phyloP scores from a whole-genome alignment of 805 yeast genomes.

The Candida palmyrensis region DNA sequence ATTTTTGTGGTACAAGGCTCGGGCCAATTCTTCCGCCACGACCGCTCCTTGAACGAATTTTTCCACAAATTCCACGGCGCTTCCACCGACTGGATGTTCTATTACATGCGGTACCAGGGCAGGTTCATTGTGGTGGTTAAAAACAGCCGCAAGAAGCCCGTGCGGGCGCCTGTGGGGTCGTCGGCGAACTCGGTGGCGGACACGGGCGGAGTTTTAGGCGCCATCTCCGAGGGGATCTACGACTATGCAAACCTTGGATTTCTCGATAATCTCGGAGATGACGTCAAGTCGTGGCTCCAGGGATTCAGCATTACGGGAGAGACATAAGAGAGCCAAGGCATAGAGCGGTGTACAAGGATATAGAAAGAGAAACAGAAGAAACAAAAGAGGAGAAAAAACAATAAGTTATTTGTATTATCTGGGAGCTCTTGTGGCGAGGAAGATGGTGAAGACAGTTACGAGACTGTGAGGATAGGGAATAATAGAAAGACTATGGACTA shows the following conservation, averaged over 20 bases:
- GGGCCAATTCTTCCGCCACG: conserved; percentile 16
- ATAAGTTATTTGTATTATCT: neutral
- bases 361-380: too few species aligned
- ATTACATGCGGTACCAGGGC: conserved; percentile 24
- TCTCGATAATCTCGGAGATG: conserved; percentile 37
- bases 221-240: conserved; percentile 16
- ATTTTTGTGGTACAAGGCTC: conserved; percentile 23
- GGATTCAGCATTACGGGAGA: conserved; percentile 17
- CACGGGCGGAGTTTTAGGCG: conserved; percentile 6
- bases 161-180: conserved; percentile 3
- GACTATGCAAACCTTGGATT: conserved; percentile 31
- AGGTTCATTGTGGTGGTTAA: conserved; percentile 31
- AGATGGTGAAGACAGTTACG: too few species aligned
- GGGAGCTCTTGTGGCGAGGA: neutral
- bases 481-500: too few species aligned
- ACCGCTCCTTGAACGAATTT: conserved; percentile 23
- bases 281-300: conserved; percentile 38
- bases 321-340: too few species aligned
- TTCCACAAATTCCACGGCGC: conserved; percentile 37
- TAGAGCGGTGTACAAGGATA: too few species aligned
- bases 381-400: too few species aligned
- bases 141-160: conserved; percentile 16
- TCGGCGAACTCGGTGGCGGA: neutral
- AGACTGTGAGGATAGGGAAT: too few species aligned
- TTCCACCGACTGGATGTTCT: conserved; percentile 38